Evolutionary conservation across 805 yeast species (phyloP), one percentile per base, ranked within the genome.

Genomic region (Ogataea zsoltii): DNA sequence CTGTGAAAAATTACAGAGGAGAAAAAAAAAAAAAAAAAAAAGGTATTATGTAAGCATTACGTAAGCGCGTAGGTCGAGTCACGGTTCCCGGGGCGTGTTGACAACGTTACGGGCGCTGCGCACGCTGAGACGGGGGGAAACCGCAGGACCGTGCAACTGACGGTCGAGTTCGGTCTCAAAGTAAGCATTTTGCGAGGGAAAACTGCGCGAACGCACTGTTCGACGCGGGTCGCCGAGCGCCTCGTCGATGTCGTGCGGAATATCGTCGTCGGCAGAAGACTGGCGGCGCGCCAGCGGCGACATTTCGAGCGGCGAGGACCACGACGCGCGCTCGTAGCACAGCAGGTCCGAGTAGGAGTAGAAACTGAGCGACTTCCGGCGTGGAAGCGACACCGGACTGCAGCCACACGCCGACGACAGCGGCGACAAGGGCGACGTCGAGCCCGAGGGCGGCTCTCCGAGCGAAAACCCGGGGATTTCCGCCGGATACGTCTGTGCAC

Each of bases 321-420:
- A 21, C 12, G 38, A 42, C 19, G 33, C 40, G n/a, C 60, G 42
- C 40, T 65, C 69, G 40, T 49, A 60, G 38, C 58, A 59, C 25
- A 65, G 55, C 21, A 65, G 45, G 34, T 66, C 69, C 2, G 63
- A 56, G 33, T 55, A 66, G 2, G 70, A 63, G 49, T 60, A 65
- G 48, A 65, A 66, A 15, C 63, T 56, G 25, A 66, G 56, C 3
- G 65, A 56, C 37, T 59, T 58, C n/a, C 65, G 51, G 12, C 40
- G 40, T 5, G 40, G 29, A 3, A 17, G 14, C 12, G 39, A 10
- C 19, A 13, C 21, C 23, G 40, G 25, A 9, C 25, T 6, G 25
- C 25, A 21, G 25, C 25, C 25, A 21, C 25, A 37, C 14, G 18
- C 30, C 19, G 39, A 23, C 3, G 40, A 37, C 2, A 37, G 32